Base-by-base conservation (phyloP, 495 filamentous ascomycete genomes). In the Xylaria cubensis region DNA sequence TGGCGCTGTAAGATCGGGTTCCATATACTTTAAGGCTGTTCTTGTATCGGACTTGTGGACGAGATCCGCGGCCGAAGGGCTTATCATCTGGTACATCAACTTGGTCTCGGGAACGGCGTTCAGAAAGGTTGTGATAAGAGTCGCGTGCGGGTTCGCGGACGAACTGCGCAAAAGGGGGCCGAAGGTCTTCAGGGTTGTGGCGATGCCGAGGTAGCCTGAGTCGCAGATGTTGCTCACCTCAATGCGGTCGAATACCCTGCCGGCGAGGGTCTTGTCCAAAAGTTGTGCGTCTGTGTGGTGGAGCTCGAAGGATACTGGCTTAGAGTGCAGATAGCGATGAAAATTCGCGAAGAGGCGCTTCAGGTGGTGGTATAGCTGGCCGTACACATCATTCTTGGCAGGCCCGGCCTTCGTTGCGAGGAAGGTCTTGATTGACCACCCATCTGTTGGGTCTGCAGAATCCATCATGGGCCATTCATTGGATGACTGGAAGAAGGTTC, bases 211-310 rank as follows among this genome's bases (percentile, higher is more conserved):
- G 29, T 51, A 67, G 17, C 7, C 6, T 67, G 44, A 9, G 21
- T 67, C 64, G 44, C 44, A 50, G 46, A 67, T 51, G 21, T 67
- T 67, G 21, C 46, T 67, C 21, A 67, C 64, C 50, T 67, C 64
- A 26, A 67, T 67, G 46, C 64, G 64, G 46, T 67, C 64, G 50
- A 67, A 67, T n/a, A 55, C 3, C 4, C 64, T 36, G 7, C 46
- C 64, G 42, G 21, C 21, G n/a, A 67, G 64, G 2, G 26, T 36
- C 46, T 55, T 67, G 29, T 12, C 17, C 8, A 67, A n/a, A 55
- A 10, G 17, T 13, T 39, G 10, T 39, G 64, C 64, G 26, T 67
- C 15, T 26, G 24, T 19, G 26, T 55, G 64, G 0, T 67, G 34
- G 17, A 67, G 44, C 46, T 67, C 64, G 26, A 67, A 55, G 15